Conservation (phyloP, 1,284 basidiomycete genomes). For the Stygiomarasmius scandens region DNA sequence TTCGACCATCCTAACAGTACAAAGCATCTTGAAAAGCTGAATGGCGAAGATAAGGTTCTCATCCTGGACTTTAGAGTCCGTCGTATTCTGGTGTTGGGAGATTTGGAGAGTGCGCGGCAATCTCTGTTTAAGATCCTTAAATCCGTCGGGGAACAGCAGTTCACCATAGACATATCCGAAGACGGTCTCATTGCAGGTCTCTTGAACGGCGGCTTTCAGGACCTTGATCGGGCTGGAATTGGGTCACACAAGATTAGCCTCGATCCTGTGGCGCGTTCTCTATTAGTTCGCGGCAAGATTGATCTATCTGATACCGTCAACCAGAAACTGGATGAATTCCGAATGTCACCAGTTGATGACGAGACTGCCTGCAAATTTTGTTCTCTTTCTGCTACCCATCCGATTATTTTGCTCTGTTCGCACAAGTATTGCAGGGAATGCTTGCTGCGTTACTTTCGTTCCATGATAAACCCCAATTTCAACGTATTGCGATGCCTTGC, state of each 20-base stretch:
- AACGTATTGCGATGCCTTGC: constrained; percentile 40
- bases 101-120: constrained; percentile 30
- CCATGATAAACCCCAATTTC: constrained; percentile 28
- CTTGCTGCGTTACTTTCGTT: constrained; percentile 43
- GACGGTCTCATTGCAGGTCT: constrained; percentile 27
- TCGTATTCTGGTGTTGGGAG: constrained; percentile 41
- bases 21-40: constrained; percentile 37
- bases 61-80: constrained; percentile 40
- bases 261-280: constrained; percentile 35
- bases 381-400: constrained; percentile 39
- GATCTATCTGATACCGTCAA: constrained; percentile 20
- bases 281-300: constrained; percentile 40
- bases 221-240: constrained; percentile 33
- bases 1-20: constrained; percentile 40
- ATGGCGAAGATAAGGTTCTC: constrained; percentile 36
- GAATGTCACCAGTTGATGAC: not conserved
- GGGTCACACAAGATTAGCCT: constrained; percentile 42
- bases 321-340: constrained; percentile 8
- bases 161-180: constrained; percentile 32
- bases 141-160: constrained; percentile 29
- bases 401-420: constrained; percentile 44
- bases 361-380: constrained; percentile 8
- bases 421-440: constrained; percentile 56
- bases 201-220: constrained; percentile 37
- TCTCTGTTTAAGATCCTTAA: constrained; percentile 37